Conservation (phyloP, 2,329 filamentous ascomycete genomes). For the Cryphonectria radicalis region DNA sequence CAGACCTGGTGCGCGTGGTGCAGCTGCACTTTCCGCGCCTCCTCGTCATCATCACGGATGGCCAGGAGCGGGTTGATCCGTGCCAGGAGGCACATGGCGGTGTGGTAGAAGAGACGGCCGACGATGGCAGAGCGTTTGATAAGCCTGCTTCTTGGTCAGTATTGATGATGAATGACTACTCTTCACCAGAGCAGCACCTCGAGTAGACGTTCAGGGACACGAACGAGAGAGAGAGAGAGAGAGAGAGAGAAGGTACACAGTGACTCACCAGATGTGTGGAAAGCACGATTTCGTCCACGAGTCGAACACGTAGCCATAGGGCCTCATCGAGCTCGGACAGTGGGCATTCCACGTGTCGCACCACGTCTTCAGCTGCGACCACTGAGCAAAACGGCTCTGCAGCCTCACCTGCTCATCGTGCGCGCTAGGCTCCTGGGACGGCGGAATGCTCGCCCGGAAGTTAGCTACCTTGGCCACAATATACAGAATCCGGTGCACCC, state of each 20-base stretch:
- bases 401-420: conserved; percentile 67
- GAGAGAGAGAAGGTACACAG: too few species aligned
- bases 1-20: conserved; percentile 84
- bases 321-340: conserved; percentile 85
- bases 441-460: conserved; percentile 73
- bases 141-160: conserved; percentile 56
- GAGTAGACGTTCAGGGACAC: neutral
- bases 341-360: conserved; percentile 81
- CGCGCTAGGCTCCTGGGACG: conserved; percentile 61
- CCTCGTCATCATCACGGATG: conserved; percentile 61
- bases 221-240: conserved; percentile 23
- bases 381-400: conserved; percentile 72
- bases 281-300: conserved; percentile 76
- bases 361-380: conserved; percentile 78
- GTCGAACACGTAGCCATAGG: conserved; percentile 75
- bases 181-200: neutral
- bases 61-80: conserved; percentile 71
- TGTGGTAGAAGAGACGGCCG: conserved; percentile 87
- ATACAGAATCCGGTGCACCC: conserved; percentile 89
- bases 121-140: conserved; percentile 82
- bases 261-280: conserved; percentile 78
- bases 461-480: conserved; percentile 86
- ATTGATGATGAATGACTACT: neutral
- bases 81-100: conserved; percentile 77
- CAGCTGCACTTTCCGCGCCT: conserved; percentile 72